These are phyloP conservation scores for Stemphylium vesicarium DNA, from an alignment of 2,329 filamentous ascomycete genomes.

Conservation along the genomic window DNA sequence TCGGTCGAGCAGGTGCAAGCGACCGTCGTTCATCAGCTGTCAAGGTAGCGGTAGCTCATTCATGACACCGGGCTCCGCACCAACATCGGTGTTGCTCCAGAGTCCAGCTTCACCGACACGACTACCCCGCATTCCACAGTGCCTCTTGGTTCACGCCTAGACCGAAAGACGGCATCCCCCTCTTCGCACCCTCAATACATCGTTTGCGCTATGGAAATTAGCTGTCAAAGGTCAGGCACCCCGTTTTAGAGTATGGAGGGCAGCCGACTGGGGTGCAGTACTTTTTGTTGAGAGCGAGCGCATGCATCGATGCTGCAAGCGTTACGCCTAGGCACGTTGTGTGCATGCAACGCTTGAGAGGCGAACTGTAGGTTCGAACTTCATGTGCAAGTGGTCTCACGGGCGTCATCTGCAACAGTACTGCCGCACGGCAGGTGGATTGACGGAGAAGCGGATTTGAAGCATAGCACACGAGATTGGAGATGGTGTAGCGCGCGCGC, in stretches of 20 bases:
- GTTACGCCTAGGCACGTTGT: slow-evolving; percentile 27
- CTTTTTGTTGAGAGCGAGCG: slow-evolving; percentile 29
- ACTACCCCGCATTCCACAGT: slow-evolving; percentile 4
- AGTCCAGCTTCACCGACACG: background rate
- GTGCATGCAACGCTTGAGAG: slow-evolving; percentile 4
- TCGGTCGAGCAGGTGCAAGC: background rate
- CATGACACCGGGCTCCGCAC: background rate
- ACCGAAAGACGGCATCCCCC: background rate
- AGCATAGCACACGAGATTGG: background rate
- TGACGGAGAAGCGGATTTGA: background rate
- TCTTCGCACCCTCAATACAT: background rate
- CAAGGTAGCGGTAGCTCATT: background rate
- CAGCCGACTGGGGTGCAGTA: slow-evolving; percentile 14
- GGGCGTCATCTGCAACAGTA: background rate
- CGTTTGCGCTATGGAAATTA: background rate
- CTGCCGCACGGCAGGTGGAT: slow-evolving; percentile 3
- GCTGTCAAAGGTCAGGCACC: slow-evolving; percentile 1
- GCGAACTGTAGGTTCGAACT: slow-evolving; percentile 1
- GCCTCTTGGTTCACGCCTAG: background rate
- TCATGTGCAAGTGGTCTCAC: slow-evolving; percentile 3
- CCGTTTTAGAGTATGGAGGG: slow-evolving; percentile 12
- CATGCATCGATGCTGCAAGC: slow-evolving; percentile 27
- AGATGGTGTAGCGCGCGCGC: slow-evolving; percentile 6
- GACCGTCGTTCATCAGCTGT: background rate
- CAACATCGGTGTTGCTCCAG: background rate